Conservation (phyloP, 2,329 filamentous ascomycete species). For the Falciphora oryzae region DNA sequence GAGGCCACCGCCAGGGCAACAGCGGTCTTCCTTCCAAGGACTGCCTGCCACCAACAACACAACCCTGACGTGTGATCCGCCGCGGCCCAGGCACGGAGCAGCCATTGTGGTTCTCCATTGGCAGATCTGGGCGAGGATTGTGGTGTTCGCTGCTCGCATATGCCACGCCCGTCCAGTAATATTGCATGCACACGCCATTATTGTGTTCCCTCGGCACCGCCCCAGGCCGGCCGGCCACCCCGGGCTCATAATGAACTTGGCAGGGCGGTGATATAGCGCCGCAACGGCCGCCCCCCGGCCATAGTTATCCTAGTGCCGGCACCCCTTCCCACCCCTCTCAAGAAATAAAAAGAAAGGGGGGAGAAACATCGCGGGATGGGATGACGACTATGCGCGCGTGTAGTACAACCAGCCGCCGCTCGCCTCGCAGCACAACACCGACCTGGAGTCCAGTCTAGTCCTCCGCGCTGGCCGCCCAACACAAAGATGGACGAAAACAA, state of each 20-base stretch:
- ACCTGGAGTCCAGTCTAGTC: background rate
- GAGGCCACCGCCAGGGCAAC: too few species aligned
- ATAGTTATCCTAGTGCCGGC: background rate
- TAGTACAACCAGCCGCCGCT: background rate
- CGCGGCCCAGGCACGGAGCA: background rate
- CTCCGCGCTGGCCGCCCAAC: background rate
- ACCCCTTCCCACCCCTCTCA: background rate
- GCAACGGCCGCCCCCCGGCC: background rate
- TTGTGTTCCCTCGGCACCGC: background rate
- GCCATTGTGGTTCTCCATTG: background rate
- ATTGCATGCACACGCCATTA: background rate
- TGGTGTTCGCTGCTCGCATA: too few species aligned
- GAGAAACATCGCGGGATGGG: background rate
- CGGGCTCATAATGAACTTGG: background rate
- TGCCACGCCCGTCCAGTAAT: too few species aligned
- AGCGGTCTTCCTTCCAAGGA: too few species aligned
- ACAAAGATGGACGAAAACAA: conserved; percentile 6
- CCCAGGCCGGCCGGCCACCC: background rate
- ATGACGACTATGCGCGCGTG: background rate
- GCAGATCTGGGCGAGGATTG: background rate
- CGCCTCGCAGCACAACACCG: background rate
- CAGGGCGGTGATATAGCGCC: background rate
- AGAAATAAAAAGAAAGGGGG: background rate
- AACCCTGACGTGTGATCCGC: background rate
- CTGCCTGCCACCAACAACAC: background rate